Conservation (phyloP, 2,329 filamentous ascomycete genomes). For the Sphaerulina musiva region DNA sequence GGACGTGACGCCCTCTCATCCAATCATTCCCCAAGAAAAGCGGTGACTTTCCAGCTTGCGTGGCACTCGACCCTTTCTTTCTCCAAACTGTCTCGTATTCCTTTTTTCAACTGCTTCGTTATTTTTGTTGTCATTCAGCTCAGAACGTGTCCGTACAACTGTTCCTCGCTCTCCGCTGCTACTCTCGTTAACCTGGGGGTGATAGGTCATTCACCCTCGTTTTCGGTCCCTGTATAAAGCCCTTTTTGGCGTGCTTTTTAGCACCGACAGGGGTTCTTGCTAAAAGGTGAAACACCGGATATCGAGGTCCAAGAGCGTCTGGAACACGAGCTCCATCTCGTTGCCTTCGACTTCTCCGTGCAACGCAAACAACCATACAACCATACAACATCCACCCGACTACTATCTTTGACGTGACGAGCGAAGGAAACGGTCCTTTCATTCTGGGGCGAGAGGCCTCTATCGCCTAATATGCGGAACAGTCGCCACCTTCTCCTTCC, state of each 20-base stretch:
- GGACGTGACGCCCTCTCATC: constrained; percentile 13
- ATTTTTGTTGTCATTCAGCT: neutral
- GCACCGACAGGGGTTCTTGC: constrained; percentile 10
- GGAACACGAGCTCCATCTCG: constrained; percentile 9
- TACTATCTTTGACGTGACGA: neutral
- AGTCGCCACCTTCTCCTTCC: constrained; percentile 23
- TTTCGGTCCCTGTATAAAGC: neutral
- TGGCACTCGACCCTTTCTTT: constrained; percentile 11
- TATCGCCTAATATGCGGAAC: constrained; percentile 28
- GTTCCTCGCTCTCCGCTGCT: neutral
- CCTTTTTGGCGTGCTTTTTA: neutral
- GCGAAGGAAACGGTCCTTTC: constrained; percentile 1
- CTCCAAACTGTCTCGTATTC: constrained; percentile 14
- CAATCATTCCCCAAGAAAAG: constrained; percentile 13
- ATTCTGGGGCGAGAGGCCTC: constrained; percentile 15
- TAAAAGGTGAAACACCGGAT: constrained; percentile 12
- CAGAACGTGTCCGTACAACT: neutral
- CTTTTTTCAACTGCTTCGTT: constrained; percentile 1
- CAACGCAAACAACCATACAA: neutral
- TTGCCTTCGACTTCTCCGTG: neutral
- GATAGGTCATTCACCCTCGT: neutral
- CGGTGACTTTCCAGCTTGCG: constrained; percentile 1
- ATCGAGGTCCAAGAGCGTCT: constrained; percentile 5
- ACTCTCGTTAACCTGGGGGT: constrained; percentile 1
- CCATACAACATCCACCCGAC: neutral